These are phyloP conservation scores for Trichocomaceae sp. DNA, from an alignment of 2,329 filamentous ascomycete genomes.

Conservation along the genomic window DNA sequence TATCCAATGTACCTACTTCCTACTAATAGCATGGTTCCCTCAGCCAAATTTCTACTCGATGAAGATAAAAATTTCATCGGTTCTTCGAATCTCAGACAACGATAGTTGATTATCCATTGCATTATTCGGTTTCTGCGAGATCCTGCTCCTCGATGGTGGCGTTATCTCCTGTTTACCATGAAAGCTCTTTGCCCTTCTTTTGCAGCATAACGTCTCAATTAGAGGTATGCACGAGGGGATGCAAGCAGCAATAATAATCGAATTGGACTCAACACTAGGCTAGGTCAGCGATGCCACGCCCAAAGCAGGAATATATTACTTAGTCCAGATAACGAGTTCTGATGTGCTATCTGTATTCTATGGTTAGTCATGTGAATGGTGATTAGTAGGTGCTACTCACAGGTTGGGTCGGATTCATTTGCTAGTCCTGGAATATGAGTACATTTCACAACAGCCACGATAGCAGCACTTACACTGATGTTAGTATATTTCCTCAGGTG, in stretches of 20 bases:
- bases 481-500: not conserved
- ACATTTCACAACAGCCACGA: slow-evolving; percentile 25
- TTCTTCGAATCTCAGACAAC: no score
- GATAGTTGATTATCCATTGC: no score
- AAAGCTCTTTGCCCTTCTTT: no score
- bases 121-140: no score
- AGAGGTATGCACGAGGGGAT: slow-evolving; percentile 1
- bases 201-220: not conserved
- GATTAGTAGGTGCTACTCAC: slow-evolving; percentile 19
- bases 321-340: slow-evolving; percentile 8
- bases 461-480: slow-evolving; percentile 22
- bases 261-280: slow-evolving; percentile 3
- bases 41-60: no score
- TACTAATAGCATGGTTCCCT: no score
- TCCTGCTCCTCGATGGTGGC: no score
- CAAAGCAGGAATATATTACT: not conserved
- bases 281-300: not conserved
- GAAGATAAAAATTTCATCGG: no score
- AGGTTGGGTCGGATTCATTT: slow-evolving; percentile 16
- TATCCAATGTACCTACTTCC: no score
- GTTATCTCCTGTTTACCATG: no score
- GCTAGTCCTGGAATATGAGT: slow-evolving; percentile 22
- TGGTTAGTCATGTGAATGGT: not conserved
- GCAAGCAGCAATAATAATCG: slow-evolving; percentile 6
- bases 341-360: slow-evolving; percentile 1